Evolutionary conservation across 768 basidiomycete species (phyloP).

Genomic region (Trametes cubensis): DNA sequence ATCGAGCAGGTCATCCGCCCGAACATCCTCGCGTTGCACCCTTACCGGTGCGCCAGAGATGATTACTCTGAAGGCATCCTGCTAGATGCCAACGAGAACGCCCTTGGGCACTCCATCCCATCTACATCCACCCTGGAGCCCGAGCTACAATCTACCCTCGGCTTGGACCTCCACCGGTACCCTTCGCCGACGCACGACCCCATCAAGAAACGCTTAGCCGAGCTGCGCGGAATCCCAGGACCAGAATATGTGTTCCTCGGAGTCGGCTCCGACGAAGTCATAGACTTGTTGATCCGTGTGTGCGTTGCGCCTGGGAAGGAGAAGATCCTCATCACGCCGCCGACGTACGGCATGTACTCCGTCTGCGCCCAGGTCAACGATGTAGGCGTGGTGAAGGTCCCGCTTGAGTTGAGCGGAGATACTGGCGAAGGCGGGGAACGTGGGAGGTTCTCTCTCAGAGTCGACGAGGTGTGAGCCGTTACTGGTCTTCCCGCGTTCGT

Average conservation of each 20-base stretch:
- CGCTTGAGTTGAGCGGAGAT: conserved; percentile 59
- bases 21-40: conserved; percentile 88
- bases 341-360: conserved; percentile 97
- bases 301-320: conserved; percentile 80
- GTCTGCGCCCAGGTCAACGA: conserved; percentile 97
- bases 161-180: conserved; percentile 81
- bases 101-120: conserved; percentile 83
- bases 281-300: conserved; percentile 91
- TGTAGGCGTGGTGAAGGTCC: conserved; percentile 76
- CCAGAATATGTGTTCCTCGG: conserved; percentile 80
- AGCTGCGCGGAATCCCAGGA: conserved; percentile 67
- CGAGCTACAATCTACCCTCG: conserved; percentile 43
- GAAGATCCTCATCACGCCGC: conserved; percentile 86
- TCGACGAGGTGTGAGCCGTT: conserved; percentile 64
- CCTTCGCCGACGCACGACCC: conserved; percentile 86
- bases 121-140: conserved; percentile 31
- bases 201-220: conserved; percentile 77
- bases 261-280: conserved; percentile 95
- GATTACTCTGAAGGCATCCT: conserved; percentile 92
- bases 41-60: conserved; percentile 95
- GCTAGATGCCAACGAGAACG: conserved; percentile 97
- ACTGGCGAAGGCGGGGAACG: conserved; percentile 73
- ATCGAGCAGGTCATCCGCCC: conserved; percentile 86
- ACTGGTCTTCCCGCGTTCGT: neutral
- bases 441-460: conserved; percentile 72